phyloP scores from a whole-genome alignment of 2,329 filamentous ascomycete species.

The Epichloe gansuensis region DNA sequence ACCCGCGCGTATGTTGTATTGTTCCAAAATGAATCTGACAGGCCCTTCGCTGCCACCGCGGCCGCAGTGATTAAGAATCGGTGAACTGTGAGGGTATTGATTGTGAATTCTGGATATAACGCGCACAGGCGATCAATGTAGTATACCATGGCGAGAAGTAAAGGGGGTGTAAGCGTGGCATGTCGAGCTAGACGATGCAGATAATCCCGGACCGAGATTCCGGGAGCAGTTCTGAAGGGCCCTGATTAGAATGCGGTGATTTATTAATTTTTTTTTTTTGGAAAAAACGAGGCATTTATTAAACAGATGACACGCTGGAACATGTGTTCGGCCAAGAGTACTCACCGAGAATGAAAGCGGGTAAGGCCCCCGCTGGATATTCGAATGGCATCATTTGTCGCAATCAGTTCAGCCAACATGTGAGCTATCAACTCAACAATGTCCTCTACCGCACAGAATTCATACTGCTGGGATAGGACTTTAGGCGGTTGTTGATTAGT shows the following conservation, averaged over 20 bases:
- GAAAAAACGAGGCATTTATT: background rate
- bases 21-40: conserved; percentile 97
- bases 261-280: background rate
- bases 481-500: conserved; percentile 40
- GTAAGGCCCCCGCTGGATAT: conserved; percentile 65
- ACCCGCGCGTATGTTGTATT: conserved; percentile 93
- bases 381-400: conserved; percentile 82
- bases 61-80: conserved; percentile 93
- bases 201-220: conserved; percentile 90
- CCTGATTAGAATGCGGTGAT: background rate
- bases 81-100: conserved; percentile 91
- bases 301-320: background rate
- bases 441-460: conserved; percentile 69
- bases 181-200: conserved; percentile 85
- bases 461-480: conserved; percentile 60
- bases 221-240: conserved; percentile 46
- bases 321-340: background rate
- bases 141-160: conserved; percentile 97
- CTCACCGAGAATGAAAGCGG: conserved; percentile 82
- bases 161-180: conserved; percentile 81
- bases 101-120: conserved; percentile 86
- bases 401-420: conserved; percentile 91
- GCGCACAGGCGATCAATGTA: conserved; percentile 94
- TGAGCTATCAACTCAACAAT: conserved; percentile 83
- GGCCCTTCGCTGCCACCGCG: conserved; percentile 87